Evolutionary conservation across 805 yeast genomes (phyloP), one percentile per base, ranked within the genome.

Genomic region (Sugiyamaella chiloensis): DNA sequence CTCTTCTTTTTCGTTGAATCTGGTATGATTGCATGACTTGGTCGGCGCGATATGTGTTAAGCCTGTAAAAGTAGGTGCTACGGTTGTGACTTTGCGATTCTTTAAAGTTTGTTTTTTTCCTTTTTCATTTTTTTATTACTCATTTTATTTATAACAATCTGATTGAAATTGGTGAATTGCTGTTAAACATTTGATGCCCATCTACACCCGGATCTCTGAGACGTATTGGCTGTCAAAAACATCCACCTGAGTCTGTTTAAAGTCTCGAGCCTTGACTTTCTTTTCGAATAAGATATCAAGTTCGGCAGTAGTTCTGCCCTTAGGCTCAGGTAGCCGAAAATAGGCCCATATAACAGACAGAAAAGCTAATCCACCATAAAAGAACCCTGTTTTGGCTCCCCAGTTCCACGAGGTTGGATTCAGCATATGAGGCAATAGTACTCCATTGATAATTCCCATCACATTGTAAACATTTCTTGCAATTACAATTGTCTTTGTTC

Each of bases 281-380:
- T 53, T 45, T 35, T 46, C 70, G 63, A 79, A 81, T 63, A 80
- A 63, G 41, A 66, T 64, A 62, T 80, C 85, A 57, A 81, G 66
- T 59, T 81, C 85, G 37, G 79, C 81, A 57, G 68, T 78, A 0
- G 84, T 77, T 61, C 80, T 70, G 39, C 73, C 75, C 55, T 70
- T 71, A 30, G 83, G 75, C 60, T 81, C 87, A 11, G 87, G 86
- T 44, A 80, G 66, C 37, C 75, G 73, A 61, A 77, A 73, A 60
- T 66, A 74, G 24, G 69, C 63, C 78, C 79, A 77, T 35, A 64
- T 52, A 5, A 71, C n/a, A 11, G 64, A 55, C 4, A 60, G 3
- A 4, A 64, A 27, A 20, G 62, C 58, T 5, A 56, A 53, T 0
- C 71, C 79, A 39, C 69, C 72, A 69, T 75, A 68, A 49, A 75